A percentile compares a stretch with the other conserved stretches of the same genome.
Evolutionary conservation across 2,329 filamentous ascomycete genomes (phyloP).

Genomic region (Camptophora hylomeconis): DNA sequence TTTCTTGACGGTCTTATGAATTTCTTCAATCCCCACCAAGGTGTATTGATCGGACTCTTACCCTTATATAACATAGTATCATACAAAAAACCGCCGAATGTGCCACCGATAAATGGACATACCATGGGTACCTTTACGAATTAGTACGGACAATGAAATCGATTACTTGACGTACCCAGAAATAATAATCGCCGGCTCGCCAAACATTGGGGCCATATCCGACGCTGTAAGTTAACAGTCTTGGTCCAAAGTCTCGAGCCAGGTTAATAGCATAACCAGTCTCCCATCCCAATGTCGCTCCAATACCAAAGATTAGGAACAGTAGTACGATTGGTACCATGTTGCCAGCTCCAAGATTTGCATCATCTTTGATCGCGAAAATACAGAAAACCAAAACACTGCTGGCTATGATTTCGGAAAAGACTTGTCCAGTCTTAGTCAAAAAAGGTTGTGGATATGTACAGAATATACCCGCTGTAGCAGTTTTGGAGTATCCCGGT

Average conservation of each 20-base stretch:
- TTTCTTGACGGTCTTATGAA: slow-evolving; percentile 21
- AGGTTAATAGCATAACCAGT: slow-evolving; percentile 58
- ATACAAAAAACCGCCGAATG: slow-evolving; percentile 49
- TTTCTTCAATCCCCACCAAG: slow-evolving; percentile 43
- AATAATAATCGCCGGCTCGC: slow-evolving; percentile 47
- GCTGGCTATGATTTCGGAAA: slow-evolving; percentile 51
- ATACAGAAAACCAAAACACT: slow-evolving; percentile 52
- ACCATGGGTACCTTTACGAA: slow-evolving; percentile 49
- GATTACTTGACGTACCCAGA: slow-evolving; percentile 37
- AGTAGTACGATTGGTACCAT: slow-evolving; percentile 45
- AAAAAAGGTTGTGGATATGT: slow-evolving; percentile 53
- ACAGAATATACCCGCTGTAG: slow-evolving; percentile 52
- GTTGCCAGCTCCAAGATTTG: slow-evolving; percentile 41
- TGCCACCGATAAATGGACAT: slow-evolving; percentile 46
- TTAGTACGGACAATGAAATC: slow-evolving; percentile 3
- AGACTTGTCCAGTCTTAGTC: slow-evolving; percentile 48
- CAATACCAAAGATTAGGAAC: slow-evolving; percentile 57
- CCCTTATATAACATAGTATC: slow-evolving; percentile 52
- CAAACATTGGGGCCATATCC: slow-evolving; percentile 27
- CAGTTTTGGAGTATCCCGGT: slow-evolving; percentile 35
- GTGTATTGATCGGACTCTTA: slow-evolving; percentile 50
- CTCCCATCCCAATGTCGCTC: slow-evolving; percentile 54
- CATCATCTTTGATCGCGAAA: slow-evolving; percentile 43
- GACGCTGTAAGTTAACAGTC: slow-evolving; percentile 47
- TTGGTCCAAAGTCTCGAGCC: slow-evolving; percentile 51